phyloP scores from a whole-genome alignment of 208 protist species.

The Leptomonas pyrrhocoris region DNA sequence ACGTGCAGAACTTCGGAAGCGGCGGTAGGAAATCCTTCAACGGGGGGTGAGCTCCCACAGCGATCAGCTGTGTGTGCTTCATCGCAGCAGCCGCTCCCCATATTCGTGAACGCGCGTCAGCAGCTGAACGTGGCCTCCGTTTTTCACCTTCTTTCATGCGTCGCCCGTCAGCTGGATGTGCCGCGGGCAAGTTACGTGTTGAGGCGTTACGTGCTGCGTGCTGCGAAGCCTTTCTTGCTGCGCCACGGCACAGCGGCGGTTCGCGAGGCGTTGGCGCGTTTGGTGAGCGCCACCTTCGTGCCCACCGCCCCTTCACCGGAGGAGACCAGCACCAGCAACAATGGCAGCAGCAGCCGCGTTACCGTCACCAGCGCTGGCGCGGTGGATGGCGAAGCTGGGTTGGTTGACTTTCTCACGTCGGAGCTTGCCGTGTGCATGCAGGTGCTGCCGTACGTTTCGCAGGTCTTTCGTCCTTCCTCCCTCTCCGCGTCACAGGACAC shows the following conservation, averaged over 20 bases:
- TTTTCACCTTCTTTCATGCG: slow-evolving; percentile 51
- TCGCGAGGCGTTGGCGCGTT: slow-evolving; percentile 64
- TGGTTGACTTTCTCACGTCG: slow-evolving; percentile 13
- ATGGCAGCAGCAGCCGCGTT: neutral
- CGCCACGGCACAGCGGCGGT: slow-evolving; percentile 50
- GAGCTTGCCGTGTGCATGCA: slow-evolving; percentile 4
- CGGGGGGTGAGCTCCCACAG: too few species aligned
- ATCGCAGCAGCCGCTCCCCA: slow-evolving; percentile 8
- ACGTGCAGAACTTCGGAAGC: neutral
- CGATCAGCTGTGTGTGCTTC: neutral
- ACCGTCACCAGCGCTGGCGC: neutral
- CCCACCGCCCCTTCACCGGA: neutral
- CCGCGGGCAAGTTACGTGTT: slow-evolving; percentile 38
- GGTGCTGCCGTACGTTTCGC: neutral
- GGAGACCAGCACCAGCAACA: neutral
- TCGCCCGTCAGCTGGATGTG: slow-evolving; percentile 40
- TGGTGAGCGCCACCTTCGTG: slow-evolving; percentile 41
- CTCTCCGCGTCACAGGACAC: neutral
- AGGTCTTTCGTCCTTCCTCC: neutral
- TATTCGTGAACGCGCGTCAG: slow-evolving; percentile 39
- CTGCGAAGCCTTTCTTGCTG: slow-evolving; percentile 43
- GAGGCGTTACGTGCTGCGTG: slow-evolving; percentile 53
- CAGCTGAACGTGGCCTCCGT: slow-evolving; percentile 50
- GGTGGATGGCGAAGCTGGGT: slow-evolving; percentile 2
- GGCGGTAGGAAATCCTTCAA: too few species aligned